Conservation (phyloP, 768 basidiomycete species). For the Leccinum aurantiacum region DNA sequence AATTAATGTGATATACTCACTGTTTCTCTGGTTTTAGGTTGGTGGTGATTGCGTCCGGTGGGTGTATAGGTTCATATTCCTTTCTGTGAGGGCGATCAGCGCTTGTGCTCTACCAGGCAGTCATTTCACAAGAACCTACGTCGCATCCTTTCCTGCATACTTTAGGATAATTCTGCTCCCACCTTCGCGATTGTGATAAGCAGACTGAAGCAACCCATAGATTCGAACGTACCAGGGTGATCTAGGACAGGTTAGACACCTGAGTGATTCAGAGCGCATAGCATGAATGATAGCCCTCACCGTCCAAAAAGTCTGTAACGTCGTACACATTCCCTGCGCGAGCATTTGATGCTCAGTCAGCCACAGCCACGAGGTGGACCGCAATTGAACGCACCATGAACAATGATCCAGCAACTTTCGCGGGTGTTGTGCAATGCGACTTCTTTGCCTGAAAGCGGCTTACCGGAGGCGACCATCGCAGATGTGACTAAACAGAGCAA, state of each 20-base stretch:
- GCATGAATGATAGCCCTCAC: slow-evolving; percentile 33
- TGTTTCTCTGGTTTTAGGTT: slow-evolving; percentile 85
- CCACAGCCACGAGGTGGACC: neutral
- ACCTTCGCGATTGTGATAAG: slow-evolving; percentile 39
- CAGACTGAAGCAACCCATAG: neutral
- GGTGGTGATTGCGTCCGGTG: slow-evolving; percentile 74
- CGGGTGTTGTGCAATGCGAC: slow-evolving; percentile 57
- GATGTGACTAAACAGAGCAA: neutral
- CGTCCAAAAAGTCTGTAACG: slow-evolving; percentile 75
- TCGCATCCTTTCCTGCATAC: slow-evolving; percentile 89
- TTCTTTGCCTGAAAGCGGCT: slow-evolving; percentile 43
- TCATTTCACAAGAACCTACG: slow-evolving; percentile 45
- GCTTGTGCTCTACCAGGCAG: neutral
- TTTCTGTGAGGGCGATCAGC: slow-evolving; percentile 39
- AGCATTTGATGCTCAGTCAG: slow-evolving; percentile 11
- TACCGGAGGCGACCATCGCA: slow-evolving; percentile 16
- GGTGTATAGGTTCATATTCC: slow-evolving; percentile 89
- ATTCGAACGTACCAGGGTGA: slow-evolving; percentile 55
- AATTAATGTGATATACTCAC: slow-evolving; percentile 36
- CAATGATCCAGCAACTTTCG: slow-evolving; percentile 80
- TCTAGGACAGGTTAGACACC: slow-evolving; percentile 36
- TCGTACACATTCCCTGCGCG: slow-evolving; percentile 70
- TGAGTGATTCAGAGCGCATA: neutral
- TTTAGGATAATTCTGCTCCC: slow-evolving; percentile 84
- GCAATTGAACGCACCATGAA: slow-evolving; percentile 55